A percentile compares a stretch with the other conserved stretches of the same genome.
phyloP scores from a whole-genome alignment of 2,329 filamentous ascomycete genomes.

The Rhynchosporium agropyri region DNA sequence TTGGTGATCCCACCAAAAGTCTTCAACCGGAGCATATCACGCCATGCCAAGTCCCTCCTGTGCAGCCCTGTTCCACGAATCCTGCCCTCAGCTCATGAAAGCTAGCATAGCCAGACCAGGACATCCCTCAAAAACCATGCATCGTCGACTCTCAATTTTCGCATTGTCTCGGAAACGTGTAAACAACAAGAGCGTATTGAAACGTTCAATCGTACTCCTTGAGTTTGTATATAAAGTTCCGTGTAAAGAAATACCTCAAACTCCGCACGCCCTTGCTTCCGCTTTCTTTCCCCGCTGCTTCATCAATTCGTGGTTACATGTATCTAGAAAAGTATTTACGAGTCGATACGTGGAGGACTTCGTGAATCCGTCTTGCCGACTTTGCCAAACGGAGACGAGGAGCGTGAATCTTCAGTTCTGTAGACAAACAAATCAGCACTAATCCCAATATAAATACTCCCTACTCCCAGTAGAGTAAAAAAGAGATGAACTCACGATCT shows the following conservation, averaged over 20 bases:
- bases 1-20: too few species aligned
- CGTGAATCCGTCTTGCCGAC: conserved; percentile 29
- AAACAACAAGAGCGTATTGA: too few species aligned
- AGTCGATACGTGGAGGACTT: conserved; percentile 37
- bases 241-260: not conserved
- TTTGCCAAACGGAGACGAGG: conserved; percentile 31
- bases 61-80: too few species aligned
- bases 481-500: conserved; percentile 64
- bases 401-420: conserved; percentile 33
- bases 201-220: too few species aligned
- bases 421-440: conserved; percentile 13
- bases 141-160: too few species aligned
- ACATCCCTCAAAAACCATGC: too few species aligned
- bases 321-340: conserved; percentile 17
- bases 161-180: too few species aligned
- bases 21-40: too few species aligned
- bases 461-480: not conserved
- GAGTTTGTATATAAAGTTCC: too few species aligned
- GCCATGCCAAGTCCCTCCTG: too few species aligned
- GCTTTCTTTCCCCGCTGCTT: not conserved
- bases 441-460: not conserved
- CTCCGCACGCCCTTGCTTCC: conserved; percentile 19
- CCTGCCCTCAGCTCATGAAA: too few species aligned
- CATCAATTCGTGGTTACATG: not conserved
- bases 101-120: too few species aligned